Evolutionary conservation across 2,329 filamentous ascomycete species (phyloP).

Genomic region (Fusarium nygamai): DNA sequence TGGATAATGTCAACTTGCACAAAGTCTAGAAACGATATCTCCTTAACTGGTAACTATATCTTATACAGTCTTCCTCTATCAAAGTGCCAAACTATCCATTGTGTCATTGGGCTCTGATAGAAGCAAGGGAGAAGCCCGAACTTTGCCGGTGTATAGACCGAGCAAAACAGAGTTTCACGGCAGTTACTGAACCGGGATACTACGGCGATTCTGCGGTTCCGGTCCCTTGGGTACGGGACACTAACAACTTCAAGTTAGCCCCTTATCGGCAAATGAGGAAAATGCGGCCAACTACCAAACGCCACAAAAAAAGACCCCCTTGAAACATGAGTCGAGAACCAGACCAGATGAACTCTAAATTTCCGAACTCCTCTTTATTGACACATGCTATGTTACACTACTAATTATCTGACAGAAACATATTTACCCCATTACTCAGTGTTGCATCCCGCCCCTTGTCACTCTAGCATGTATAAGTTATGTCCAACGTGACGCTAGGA

Average conservation of each 20-base stretch:
- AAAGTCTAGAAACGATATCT: not conserved
- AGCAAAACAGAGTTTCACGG: not conserved
- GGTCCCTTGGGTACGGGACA: not conserved
- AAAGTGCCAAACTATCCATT: not conserved
- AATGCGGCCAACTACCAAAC: not conserved
- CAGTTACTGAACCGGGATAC: not conserved
- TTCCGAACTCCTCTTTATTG: not conserved
- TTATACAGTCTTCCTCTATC: not conserved
- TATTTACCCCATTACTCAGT: not conserved
- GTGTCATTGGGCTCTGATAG: not conserved
- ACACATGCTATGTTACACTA: not conserved
- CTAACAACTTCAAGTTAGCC: not conserved
- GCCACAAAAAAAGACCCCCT: not conserved
- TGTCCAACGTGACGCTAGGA: slow-evolving; percentile 49
- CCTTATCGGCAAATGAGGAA: not conserved
- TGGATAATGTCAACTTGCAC: not conserved
- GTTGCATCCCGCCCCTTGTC: not conserved
- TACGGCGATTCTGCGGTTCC: not conserved
- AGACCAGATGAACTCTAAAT: not conserved
- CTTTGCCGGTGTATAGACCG: not conserved
- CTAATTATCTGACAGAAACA: not conserved
- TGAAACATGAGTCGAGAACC: not conserved
- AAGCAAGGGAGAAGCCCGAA: not conserved
- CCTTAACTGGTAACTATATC: not conserved
- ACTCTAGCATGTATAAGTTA: slow-evolving; percentile 43